Evolutionary conservation across 1,139 yeast species (phyloP), one percentile per base, ranked within the genome.

Genomic region (Lipomyces yarrowii): DNA sequence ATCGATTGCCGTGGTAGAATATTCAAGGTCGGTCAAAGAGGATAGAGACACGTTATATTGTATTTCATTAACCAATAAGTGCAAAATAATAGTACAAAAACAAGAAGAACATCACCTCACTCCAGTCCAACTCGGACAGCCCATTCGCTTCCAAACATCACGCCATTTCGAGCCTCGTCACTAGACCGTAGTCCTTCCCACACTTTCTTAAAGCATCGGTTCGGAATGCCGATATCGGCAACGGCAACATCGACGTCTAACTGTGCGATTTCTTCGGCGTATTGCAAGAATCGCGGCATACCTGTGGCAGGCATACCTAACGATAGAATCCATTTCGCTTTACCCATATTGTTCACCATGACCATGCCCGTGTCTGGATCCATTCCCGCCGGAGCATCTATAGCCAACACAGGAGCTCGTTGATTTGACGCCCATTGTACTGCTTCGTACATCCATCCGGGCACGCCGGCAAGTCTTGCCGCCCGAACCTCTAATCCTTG

Each of bases 381-480:
- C 56, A 90, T 81, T 7, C 97, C 97, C 0, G 93, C 84, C 2
- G 97, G 96, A 46, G 90, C 85, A 73, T 91, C 97, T 35, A 92
- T 76, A 0, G 96, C 89, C 80, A 90, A 79, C 15, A 87, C 79
- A 60, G 85, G 83, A 8, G 83, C 79, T 58, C 79, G 79, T 75
- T 83, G 83, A 60, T 79, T 80, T 70, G 89, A 89, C 69, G 90
- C 85, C 97, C 97, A 92, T 21, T 78, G 78, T 37, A 90, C 82
- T 32, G 89, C 73, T n/a, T 78, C 74, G 57, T 60, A 65, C 64
- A 63, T 63, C 68, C 67, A 65, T 18, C 60, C 62, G 5, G 67
- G 68, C 0, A 64, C 63, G 6, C 65, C 69, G 21, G 58, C 61
- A 11, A 26, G 15, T n/a, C 51, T 37, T 11, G n/a, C 61, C 66